These are phyloP conservation scores for Fusarium nelsonii DNA, from an alignment of 2,329 filamentous ascomycete genomes.

Conservation along the genomic window DNA sequence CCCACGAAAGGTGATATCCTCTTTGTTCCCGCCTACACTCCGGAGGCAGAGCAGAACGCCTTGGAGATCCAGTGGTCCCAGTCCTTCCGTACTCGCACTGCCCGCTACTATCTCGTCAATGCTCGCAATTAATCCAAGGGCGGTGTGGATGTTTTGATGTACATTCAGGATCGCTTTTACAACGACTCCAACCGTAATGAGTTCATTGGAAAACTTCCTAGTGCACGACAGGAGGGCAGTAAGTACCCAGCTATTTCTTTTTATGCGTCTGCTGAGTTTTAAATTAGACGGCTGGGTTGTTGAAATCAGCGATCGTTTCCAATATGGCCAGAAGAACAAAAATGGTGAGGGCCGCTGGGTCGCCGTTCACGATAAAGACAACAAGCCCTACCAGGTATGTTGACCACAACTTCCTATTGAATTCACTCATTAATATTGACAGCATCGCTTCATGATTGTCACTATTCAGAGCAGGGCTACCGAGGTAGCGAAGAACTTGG, in stretches of 20 bases:
- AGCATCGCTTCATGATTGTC: slow-evolving; percentile 36
- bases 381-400: slow-evolving; percentile 37
- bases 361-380: slow-evolving; percentile 32
- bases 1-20: slow-evolving; percentile 22
- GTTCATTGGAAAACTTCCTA: slow-evolving; percentile 25
- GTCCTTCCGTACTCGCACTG: slow-evolving; percentile 14
- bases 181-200: slow-evolving; percentile 16
- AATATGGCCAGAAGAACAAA: slow-evolving; percentile 40
- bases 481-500: slow-evolving; percentile 19
- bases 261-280: fast-evolving
- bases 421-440: fast-evolving
- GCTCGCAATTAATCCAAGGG: slow-evolving; percentile 32
- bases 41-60: slow-evolving; percentile 20
- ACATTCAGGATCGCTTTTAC: slow-evolving; percentile 33
- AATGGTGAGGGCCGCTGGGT: slow-evolving; percentile 32
- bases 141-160: slow-evolving; percentile 25
- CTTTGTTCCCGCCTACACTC: slow-evolving; percentile 19
- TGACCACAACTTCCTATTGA: fast-evolving
- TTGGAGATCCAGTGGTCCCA: slow-evolving; percentile 34
- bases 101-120: slow-evolving; percentile 31
- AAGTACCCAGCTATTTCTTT: fast-evolving
- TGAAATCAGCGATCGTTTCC: slow-evolving; percentile 27
- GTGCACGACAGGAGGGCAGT: slow-evolving; percentile 29
- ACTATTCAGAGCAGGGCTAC: slow-evolving; percentile 18
- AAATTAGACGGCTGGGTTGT: slow-evolving; percentile 16